These are phyloP conservation scores for Fusarium sp. DNA, from an alignment of 2,329 filamentous ascomycete genomes.

Conservation along the genomic window DNA sequence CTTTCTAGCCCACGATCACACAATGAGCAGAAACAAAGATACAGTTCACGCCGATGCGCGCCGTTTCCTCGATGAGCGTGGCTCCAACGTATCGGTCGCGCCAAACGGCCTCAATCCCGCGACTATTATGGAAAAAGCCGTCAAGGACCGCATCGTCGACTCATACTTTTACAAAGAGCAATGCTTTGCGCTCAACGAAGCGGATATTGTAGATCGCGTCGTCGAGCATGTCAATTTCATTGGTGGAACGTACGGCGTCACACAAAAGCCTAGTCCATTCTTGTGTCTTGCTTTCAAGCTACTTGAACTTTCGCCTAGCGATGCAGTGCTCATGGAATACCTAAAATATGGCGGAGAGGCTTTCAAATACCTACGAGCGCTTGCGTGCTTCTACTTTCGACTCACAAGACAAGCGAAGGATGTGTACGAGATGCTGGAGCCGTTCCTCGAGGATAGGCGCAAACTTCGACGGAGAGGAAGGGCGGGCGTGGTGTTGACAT, in stretches of 20 bases:
- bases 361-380: slow-evolving; percentile 87
- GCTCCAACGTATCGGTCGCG: slow-evolving; percentile 78
- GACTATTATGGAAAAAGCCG: slow-evolving; percentile 95
- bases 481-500: slow-evolving; percentile 79
- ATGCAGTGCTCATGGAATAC: slow-evolving; percentile 83
- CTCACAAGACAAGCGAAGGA: slow-evolving; percentile 85
- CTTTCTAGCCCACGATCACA: slow-evolving; percentile 5
- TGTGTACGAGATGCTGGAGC: slow-evolving; percentile 83
- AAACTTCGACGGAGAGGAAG: slow-evolving; percentile 84
- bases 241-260: slow-evolving; percentile 85
- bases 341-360: slow-evolving; percentile 77
- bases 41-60: slow-evolving; percentile 82
- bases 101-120: slow-evolving; percentile 91
- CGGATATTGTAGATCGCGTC: slow-evolving; percentile 86
- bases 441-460: slow-evolving; percentile 81
- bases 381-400: slow-evolving; percentile 93
- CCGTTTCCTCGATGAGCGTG: slow-evolving; percentile 89
- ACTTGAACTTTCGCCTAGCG: slow-evolving; percentile 83
- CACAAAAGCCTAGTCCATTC: slow-evolving; percentile 91
- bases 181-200: slow-evolving; percentile 93
- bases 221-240: slow-evolving; percentile 84
- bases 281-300: slow-evolving; percentile 95
- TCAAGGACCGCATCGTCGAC: slow-evolving; percentile 94
- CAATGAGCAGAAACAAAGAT: slow-evolving; percentile 55
- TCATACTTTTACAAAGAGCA: slow-evolving; percentile 99